These are phyloP conservation scores for Ochromonas danica DNA, from an alignment of 108 stramenopile species.

Conservation along the genomic window DNA sequence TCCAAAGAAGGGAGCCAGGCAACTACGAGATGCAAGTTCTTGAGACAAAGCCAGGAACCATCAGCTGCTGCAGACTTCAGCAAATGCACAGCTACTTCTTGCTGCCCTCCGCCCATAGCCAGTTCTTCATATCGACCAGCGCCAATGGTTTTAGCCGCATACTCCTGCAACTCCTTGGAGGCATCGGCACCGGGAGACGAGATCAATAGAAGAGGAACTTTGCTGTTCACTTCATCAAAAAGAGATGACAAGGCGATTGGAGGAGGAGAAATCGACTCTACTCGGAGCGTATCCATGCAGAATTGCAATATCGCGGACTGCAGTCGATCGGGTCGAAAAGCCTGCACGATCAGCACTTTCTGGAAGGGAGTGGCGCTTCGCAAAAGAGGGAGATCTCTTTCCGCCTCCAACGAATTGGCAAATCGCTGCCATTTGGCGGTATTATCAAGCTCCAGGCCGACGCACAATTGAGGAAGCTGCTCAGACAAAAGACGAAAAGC, in stretches of 20 bases:
- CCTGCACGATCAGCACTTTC: conserved; percentile 55
- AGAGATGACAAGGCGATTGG: neutral
- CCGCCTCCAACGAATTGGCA: conserved; percentile 51
- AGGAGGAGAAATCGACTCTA: conserved; percentile 21
- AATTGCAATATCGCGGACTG: conserved; percentile 28
- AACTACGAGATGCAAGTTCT: conserved; percentile 65
- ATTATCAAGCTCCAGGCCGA: conserved; percentile 42
- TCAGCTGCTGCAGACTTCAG: conserved; percentile 43
- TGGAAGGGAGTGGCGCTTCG: conserved; percentile 49
- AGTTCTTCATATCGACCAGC: conserved; percentile 49
- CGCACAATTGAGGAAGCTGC: conserved; percentile 47
- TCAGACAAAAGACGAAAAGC: conserved; percentile 37
- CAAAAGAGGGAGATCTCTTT: conserved; percentile 54
- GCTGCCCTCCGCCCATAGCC: conserved; percentile 67
- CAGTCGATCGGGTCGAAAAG: conserved; percentile 60
- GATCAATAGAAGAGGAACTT: conserved; percentile 50
- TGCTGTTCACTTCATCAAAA: conserved; percentile 25
- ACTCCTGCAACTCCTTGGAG: conserved; percentile 57
- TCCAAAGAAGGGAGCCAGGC: conserved; percentile 59
- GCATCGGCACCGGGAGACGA: conserved; percentile 64
- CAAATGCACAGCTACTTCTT: conserved; percentile 52
- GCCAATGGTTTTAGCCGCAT: conserved; percentile 41
- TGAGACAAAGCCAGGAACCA: conserved; percentile 64
- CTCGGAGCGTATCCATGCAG: neutral
- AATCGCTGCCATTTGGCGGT: conserved; percentile 50